Conservation (phyloP, 352 stramenopile genomes). For the Phytopythium chamaehyphon region DNA sequence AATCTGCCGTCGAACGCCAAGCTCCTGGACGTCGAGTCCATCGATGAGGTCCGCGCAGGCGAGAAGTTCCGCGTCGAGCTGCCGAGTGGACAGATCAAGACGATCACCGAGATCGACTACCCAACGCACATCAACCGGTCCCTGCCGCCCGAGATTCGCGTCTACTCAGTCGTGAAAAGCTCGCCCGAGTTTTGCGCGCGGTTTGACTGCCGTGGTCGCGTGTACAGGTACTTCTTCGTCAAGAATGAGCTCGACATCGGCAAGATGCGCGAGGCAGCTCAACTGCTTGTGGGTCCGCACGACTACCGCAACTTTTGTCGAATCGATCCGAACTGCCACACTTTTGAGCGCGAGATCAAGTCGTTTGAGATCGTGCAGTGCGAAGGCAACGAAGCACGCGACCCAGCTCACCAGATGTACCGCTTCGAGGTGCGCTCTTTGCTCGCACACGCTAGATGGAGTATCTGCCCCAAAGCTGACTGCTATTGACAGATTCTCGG, state of each 20-base stretch:
- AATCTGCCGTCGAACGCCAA: slow-evolving; percentile 62
- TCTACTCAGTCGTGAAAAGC: slow-evolving; percentile 79
- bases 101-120: slow-evolving; percentile 94
- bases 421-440: slow-evolving; percentile 40
- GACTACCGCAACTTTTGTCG: slow-evolving; percentile 99
- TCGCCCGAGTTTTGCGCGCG: slow-evolving; percentile 90
- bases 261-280: slow-evolving; percentile 87
- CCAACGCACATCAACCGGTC: slow-evolving; percentile 95
- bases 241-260: slow-evolving; percentile 60
- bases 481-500: slow-evolving; percentile 55
- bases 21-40: slow-evolving; percentile 53
- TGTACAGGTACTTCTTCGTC: slow-evolving; percentile 98
- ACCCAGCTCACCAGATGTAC: slow-evolving; percentile 61
- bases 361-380: slow-evolving; percentile 85
- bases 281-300: slow-evolving; percentile 91
- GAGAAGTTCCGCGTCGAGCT: slow-evolving; percentile 63
- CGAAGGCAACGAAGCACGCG: slow-evolving; percentile 24
- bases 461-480: slow-evolving; percentile 7
- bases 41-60: slow-evolving; percentile 64
- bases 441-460: background rate
- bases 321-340: slow-evolving; percentile 97
- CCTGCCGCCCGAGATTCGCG: slow-evolving; percentile 87
- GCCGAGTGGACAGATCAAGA: slow-evolving; percentile 53
- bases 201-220: slow-evolving; percentile 91
- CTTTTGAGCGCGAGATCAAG: slow-evolving; percentile 88